Evolutionary conservation across 2,329 filamentous ascomycete genomes (phyloP).

Genomic region (Aspergillus uvarum): DNA sequence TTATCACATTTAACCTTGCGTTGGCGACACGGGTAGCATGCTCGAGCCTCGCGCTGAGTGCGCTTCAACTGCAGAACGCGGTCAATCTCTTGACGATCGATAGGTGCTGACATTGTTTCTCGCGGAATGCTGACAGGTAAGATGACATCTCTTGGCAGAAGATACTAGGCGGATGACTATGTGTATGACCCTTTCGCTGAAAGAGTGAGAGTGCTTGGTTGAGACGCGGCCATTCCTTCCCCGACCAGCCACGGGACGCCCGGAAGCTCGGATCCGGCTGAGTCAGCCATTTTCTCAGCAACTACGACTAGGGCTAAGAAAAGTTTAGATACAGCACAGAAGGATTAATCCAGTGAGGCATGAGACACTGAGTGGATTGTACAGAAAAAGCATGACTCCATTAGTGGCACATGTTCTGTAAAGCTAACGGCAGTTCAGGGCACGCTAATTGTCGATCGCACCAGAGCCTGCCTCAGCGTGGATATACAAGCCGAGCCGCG

Average conservation of each 20-base stretch:
- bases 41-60: conserved; percentile 30
- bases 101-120: conserved; percentile 1
- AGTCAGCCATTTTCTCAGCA: background rate
- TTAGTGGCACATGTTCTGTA: background rate
- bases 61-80: conserved; percentile 29
- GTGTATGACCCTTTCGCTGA: background rate
- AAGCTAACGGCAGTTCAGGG: background rate
- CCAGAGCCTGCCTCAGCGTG: background rate
- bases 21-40: conserved; percentile 37
- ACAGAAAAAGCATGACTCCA: background rate
- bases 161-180: background rate
- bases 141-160: background rate
- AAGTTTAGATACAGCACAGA: background rate
- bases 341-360: too few species aligned
- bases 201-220: background rate
- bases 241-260: background rate
- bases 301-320: background rate
- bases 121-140: background rate
- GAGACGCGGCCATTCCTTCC: background rate
- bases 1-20: conserved; percentile 40
- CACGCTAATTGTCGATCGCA: background rate
- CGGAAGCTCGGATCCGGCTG: background rate
- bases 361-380: too few species aligned
- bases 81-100: conserved; percentile 30
- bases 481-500: background rate